A percentile compares a stretch with the other conserved stretches of the same genome.
phyloP scores from a whole-genome alignment of 2,329 filamentous ascomycete genomes.

The Claviceps fusiformis region DNA sequence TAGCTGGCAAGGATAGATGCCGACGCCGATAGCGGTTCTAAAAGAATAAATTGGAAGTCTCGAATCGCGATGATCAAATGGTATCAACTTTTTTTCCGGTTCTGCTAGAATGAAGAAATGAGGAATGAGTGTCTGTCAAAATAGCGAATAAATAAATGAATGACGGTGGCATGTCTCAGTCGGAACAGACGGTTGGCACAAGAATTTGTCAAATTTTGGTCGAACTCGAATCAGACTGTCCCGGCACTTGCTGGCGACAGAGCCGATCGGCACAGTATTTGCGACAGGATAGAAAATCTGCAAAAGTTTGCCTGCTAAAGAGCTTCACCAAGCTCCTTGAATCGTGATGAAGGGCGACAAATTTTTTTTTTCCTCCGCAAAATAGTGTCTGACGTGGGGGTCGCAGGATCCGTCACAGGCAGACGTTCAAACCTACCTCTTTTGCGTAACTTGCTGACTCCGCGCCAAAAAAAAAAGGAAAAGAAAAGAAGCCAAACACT shows the following conservation, averaged over 20 bases:
- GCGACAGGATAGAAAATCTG: not conserved
- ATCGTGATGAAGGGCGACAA: not conserved
- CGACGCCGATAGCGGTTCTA: slow-evolving; percentile 3
- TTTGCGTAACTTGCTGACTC: not conserved
- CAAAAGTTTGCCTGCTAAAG: not conserved
- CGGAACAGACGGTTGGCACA: not conserved
- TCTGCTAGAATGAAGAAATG: not conserved
- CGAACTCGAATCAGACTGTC: not conserved
- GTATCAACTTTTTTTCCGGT: not conserved
- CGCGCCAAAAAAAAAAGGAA: not conserved
- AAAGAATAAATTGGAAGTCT: not conserved
- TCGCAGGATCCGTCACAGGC: not conserved
- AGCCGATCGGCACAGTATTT: not conserved
- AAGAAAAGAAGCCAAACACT: not conserved
- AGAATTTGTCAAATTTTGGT: not conserved
- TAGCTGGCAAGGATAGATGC: not conserved
- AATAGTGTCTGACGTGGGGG: not conserved
- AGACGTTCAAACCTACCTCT: not conserved
- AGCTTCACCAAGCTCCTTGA: not conserved
- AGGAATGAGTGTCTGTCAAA: not conserved
- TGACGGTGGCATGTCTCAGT: not conserved
- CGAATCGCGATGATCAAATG: not conserved
- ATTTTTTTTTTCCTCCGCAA: not conserved
- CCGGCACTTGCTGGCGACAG: not conserved
- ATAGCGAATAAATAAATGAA: not conserved